Conservation (phyloP, 306 rosid species). For the Mucuna pruriens region DNA sequence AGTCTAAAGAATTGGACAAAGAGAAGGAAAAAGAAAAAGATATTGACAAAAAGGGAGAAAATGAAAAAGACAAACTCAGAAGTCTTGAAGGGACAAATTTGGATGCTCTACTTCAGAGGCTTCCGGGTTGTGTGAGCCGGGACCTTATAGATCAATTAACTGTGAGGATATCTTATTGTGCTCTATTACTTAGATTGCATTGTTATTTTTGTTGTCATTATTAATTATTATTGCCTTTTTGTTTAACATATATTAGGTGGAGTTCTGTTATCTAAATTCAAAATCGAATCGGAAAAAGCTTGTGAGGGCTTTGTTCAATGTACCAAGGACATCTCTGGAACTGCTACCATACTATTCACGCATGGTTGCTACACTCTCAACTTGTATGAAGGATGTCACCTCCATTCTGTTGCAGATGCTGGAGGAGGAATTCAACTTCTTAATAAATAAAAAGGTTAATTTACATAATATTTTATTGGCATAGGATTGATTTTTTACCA, state of each 20-base stretch:
- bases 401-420: conserved; percentile 83
- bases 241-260: conserved; percentile 65
- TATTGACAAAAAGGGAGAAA: conserved; percentile 73
- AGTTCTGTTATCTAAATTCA: conserved; percentile 96
- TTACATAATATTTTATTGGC: neutral
- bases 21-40: conserved; percentile 80
- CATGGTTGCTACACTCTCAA: conserved; percentile 93
- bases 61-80: conserved; percentile 92
- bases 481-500: neutral
- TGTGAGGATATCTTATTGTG: conserved; percentile 53
- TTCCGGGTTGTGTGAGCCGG: conserved; percentile 98
- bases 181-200: conserved; percentile 29
- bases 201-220: neutral
- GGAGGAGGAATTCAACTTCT: conserved; percentile 97
- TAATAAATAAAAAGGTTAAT: conserved; percentile 92
- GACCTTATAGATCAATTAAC: conserved; percentile 98
- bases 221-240: conserved; percentile 29
- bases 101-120: conserved; percentile 97
- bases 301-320: conserved; percentile 91
- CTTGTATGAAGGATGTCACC: conserved; percentile 97
- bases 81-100: conserved; percentile 86
- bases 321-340: conserved; percentile 97
- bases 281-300: conserved; percentile 93
- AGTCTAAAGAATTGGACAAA: conserved; percentile 73
- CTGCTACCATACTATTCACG: conserved; percentile 93